Evolutionary conservation across 2,329 filamentous ascomycete species (phyloP), one percentile per base, ranked within the genome.

Genomic region (Davidsoniella neocaledoniae): DNA sequence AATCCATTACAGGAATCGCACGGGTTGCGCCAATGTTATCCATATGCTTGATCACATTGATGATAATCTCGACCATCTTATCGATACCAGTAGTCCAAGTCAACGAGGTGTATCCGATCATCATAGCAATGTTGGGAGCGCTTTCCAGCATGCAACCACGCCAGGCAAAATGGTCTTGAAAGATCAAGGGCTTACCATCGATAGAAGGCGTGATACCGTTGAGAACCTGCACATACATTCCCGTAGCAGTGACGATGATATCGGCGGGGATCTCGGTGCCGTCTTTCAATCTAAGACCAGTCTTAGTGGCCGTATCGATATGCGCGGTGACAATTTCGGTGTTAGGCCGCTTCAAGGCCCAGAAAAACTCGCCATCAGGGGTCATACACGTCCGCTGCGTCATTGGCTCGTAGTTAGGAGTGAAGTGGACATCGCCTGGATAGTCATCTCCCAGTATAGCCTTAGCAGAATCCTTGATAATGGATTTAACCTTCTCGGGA

Each of bases 381-480:
- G 64, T 79, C 53, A 86, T 66, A 57, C 86, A 91, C 6, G 91
- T 66, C 0, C 86, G 76, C 61, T 93, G 85, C 49, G 86, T 73
- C 70, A 83, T 81, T 0, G 79, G 79, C 38, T 74, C 70, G 57
- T 85, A 83, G 2, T 60, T 61, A 0, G 80, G 80, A 5, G 71
- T 73, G 62, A 84, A 84, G 60, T 84, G 75, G 1, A 74, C 70
- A 49, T 80, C 71, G 6, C 61, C 59, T 1, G 81, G 79, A 0
- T 86, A 67, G 39, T 68, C 63, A n/a, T 59, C 56, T 43, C 64
- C 62, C 26, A 74, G 71, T 29, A 59, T 61, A 2, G 58, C 57
- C 16, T 63, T 67, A 26, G 84, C 57, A n/a, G 74, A 37, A 33
- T 58, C 62, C 17, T 70, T 66, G 9, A 76, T 68, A 6, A 66